These are phyloP conservation scores for Penicillium salamii DNA, from an alignment of 495 filamentous ascomycete genomes.

Conservation along the genomic window DNA sequence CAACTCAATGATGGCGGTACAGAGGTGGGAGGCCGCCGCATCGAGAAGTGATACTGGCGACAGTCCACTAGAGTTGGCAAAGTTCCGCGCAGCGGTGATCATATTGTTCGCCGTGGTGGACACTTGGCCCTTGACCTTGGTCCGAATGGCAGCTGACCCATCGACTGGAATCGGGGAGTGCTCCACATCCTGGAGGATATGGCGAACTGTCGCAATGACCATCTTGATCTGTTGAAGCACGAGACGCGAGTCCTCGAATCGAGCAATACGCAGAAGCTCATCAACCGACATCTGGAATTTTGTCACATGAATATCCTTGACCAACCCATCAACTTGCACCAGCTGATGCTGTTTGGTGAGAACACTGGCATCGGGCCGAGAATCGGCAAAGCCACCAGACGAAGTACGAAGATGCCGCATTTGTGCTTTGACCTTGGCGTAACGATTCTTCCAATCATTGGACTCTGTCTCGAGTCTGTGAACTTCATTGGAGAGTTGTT, in stretches of 20 bases:
- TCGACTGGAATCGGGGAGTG: slow-evolving; percentile 45
- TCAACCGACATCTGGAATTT: slow-evolving; percentile 95
- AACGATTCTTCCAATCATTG: slow-evolving; percentile 84
- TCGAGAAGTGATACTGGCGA: slow-evolving; percentile 92
- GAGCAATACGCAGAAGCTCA: slow-evolving; percentile 77
- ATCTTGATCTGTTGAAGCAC: slow-evolving; percentile 78
- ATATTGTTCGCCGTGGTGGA: slow-evolving; percentile 93
- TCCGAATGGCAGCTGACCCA: slow-evolving; percentile 40
- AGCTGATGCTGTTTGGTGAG: slow-evolving; percentile 69
- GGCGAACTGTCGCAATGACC: slow-evolving; percentile 74
- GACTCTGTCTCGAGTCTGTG: slow-evolving; percentile 75
- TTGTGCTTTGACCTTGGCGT: slow-evolving; percentile 83
- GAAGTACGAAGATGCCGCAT: slow-evolving; percentile 76
- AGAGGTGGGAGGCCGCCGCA: slow-evolving; percentile 91
- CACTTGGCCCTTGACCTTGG: slow-evolving; percentile 72
- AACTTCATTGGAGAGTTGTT: slow-evolving; percentile 68
- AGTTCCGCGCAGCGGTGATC: slow-evolving; percentile 91
- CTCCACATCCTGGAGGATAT: slow-evolving; percentile 76
- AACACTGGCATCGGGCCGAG: slow-evolving; percentile 59
- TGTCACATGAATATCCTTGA: slow-evolving; percentile 89
- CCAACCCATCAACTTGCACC: slow-evolving; percentile 66
- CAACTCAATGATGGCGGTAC: slow-evolving; percentile 79
- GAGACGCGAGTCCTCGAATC: slow-evolving; percentile 64
- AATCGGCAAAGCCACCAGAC: slow-evolving; percentile 66
- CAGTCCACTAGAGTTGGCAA: slow-evolving; percentile 74